Evolutionary conservation across 768 basidiomycete species (phyloP).

Genomic region (Glaciozyma martinii): DNA sequence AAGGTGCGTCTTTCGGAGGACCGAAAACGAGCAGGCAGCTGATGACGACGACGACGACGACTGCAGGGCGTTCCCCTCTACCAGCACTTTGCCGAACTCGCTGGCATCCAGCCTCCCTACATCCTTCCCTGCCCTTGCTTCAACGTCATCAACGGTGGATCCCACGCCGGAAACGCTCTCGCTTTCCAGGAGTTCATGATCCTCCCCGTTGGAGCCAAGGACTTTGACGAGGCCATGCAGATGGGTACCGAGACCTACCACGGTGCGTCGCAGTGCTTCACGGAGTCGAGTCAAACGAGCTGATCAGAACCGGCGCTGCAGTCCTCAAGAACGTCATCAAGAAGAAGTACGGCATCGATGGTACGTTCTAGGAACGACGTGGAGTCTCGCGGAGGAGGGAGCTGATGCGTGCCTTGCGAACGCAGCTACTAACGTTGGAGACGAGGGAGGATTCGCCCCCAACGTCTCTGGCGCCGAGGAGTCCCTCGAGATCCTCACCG

Average conservation of each 20-base stretch:
- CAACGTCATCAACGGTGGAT: constrained; percentile 99
- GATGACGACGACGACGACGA: not conserved
- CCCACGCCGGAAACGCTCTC: constrained; percentile 98
- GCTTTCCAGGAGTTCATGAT: constrained; percentile 99
- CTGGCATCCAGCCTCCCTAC: constrained; percentile 88
- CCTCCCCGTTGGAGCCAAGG: constrained; percentile 80
- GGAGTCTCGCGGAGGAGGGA: not conserved
- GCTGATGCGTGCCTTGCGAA: not conserved
- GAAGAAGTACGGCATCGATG: constrained; percentile 97
- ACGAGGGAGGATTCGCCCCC: constrained; percentile 98
- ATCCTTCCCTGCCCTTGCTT: constrained; percentile 86
- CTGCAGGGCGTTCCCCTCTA: constrained; percentile 74
- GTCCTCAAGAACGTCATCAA: constrained; percentile 93
- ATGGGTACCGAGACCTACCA: constrained; percentile 79
- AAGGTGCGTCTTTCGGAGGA: constrained; percentile 45
- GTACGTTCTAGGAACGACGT: constrained; percentile 46
- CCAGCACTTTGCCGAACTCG: constrained; percentile 90
- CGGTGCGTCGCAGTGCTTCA: not conserved
- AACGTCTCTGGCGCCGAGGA: constrained; percentile 96
- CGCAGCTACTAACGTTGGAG: constrained; percentile 94
- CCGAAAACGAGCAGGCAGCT: not conserved
- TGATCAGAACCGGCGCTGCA: constrained; percentile 59
- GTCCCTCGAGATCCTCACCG: constrained; percentile 82
- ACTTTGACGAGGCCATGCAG: constrained; percentile 96
- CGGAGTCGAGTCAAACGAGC: not conserved